Percentiles rank a stretch among this genome's conserved stretches.
phyloP scores from a whole-genome alignment of 1,139 yeast genomes.

The Schwanniomyces etchellsii region DNA sequence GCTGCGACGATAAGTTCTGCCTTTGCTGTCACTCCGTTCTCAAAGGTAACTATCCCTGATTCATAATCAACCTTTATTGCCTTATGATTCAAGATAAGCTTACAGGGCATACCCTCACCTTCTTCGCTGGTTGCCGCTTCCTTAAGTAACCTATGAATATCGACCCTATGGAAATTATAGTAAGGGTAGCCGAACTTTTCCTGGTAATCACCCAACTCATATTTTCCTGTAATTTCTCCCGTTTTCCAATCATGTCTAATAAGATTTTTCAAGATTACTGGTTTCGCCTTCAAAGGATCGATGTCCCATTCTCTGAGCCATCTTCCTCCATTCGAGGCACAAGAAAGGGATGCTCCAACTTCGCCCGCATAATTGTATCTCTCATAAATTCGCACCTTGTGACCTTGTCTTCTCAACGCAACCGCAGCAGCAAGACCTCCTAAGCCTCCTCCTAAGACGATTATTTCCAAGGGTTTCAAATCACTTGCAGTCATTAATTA shows the following conservation, averaged over 20 bases:
- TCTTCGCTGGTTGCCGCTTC: slow-evolving; percentile 5
- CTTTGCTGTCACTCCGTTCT: slow-evolving; percentile 10
- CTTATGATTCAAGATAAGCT: slow-evolving; percentile 11
- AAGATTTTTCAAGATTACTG: slow-evolving; percentile 13
- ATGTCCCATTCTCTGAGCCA: slow-evolving; percentile 14
- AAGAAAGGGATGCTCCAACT: slow-evolving; percentile 17
- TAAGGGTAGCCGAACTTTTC: slow-evolving; percentile 16
- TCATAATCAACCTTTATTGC: slow-evolving; percentile 12
- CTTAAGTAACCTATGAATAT: slow-evolving; percentile 16
- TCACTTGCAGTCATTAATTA: slow-evolving; percentile 5
- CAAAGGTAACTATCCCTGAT: slow-evolving; percentile 10
- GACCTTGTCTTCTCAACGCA: slow-evolving; percentile 12
- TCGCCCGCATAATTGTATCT: slow-evolving; percentile 16
- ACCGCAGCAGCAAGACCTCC: slow-evolving; percentile 14
- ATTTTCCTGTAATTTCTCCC: slow-evolving; percentile 11
- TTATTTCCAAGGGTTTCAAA: slow-evolving; percentile 9
- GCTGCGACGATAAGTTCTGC: slow-evolving; percentile 16
- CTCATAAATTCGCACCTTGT: slow-evolving; percentile 13
- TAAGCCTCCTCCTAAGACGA: slow-evolving; percentile 14
- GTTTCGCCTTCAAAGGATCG: slow-evolving; percentile 10
- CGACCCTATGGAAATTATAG: slow-evolving; percentile 16
- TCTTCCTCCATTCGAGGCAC: slow-evolving; percentile 17
- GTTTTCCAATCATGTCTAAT: slow-evolving; percentile 12
- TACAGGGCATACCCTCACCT: slow-evolving; percentile 12
- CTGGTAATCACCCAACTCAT: slow-evolving; percentile 19